phyloP scores from a whole-genome alignment of 1,139 yeast genomes.

The Protomyces gravidus region DNA sequence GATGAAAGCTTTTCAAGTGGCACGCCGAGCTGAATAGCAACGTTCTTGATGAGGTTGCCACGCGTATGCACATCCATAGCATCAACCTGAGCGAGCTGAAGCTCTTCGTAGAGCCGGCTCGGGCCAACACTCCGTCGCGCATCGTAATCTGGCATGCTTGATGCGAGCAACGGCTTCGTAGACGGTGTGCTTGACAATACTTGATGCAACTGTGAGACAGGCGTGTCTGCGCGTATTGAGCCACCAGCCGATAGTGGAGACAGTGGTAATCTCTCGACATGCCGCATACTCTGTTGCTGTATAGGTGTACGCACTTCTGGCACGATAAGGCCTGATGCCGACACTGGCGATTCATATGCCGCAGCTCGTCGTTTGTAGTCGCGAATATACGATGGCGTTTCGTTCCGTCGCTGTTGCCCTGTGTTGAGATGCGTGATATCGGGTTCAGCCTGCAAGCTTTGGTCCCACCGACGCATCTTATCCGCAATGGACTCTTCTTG shows the following conservation, averaged over 20 bases:
- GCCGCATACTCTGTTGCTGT: neutral
- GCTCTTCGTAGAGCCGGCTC: slow-evolving; percentile 23
- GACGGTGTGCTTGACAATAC: neutral
- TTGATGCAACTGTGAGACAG: neutral
- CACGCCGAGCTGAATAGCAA: slow-evolving; percentile 30
- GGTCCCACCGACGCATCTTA: slow-evolving; percentile 19
- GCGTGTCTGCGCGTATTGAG: neutral
- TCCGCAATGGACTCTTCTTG: slow-evolving; percentile 10
- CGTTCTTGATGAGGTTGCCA: slow-evolving; percentile 31
- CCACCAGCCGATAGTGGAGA: neutral
- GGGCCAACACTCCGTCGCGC: neutral
- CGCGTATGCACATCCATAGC: slow-evolving; percentile 23
- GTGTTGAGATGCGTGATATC: neutral
- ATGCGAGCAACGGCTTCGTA: slow-evolving; percentile 19
- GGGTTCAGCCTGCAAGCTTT: slow-evolving; percentile 4
- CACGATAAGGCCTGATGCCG: neutral
- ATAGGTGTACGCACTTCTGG: neutral
- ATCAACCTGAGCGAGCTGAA: slow-evolving; percentile 27
- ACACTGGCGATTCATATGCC: neutral
- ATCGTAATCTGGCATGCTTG: slow-evolving; percentile 26
- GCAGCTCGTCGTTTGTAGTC: neutral
- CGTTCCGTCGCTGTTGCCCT: neutral
- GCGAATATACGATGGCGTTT: neutral
- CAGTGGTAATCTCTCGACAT: neutral
- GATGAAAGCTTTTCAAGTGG: slow-evolving; percentile 27